Conservation (phyloP, 495 filamentous ascomycete genomes). For the Lindgomyces ingoldianus region DNA sequence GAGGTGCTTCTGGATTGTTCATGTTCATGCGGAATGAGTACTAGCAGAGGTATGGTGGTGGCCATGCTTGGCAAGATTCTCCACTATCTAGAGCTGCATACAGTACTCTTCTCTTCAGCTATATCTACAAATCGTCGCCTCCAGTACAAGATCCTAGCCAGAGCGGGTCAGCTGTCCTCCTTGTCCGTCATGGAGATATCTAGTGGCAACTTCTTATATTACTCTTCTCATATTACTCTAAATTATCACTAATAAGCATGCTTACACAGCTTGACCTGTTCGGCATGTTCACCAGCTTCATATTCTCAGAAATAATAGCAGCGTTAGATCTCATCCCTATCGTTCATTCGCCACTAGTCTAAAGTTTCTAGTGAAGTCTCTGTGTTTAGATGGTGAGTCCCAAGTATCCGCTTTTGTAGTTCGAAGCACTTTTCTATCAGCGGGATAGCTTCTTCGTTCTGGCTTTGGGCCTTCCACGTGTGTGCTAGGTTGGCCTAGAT, state of each 20-base stretch:
- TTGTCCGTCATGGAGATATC: slow-evolving; percentile 12
- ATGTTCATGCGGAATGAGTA: no score
- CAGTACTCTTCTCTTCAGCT: no score
- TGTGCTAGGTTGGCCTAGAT: not conserved
- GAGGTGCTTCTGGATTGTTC: no score
- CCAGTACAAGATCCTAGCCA: slow-evolving; percentile 32
- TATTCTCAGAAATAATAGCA: slow-evolving; percentile 15
- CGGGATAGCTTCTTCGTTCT: not conserved
- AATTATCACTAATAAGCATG: slow-evolving; percentile 19
- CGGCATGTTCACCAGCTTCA: slow-evolving; percentile 8
- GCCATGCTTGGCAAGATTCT: no score
- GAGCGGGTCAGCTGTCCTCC: not conserved
- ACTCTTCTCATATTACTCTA: slow-evolving; percentile 3
- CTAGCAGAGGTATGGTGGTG: no score
- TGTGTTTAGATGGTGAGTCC: slow-evolving; percentile 13
- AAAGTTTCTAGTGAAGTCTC: slow-evolving; percentile 8
- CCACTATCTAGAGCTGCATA: no score
- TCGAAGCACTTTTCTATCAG: slow-evolving; percentile 22
- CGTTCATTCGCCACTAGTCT: slow-evolving; percentile 2
- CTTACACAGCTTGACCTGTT: not conserved
- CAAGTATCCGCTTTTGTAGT: slow-evolving; percentile 19
- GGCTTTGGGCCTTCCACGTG: not conserved
- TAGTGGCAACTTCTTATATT: slow-evolving; percentile 11
- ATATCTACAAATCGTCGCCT: no score
- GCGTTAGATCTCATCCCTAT: slow-evolving; percentile 13